Conservation (phyloP, 768 basidiomycete species). For the Tricholoma hemisulphureum region DNA sequence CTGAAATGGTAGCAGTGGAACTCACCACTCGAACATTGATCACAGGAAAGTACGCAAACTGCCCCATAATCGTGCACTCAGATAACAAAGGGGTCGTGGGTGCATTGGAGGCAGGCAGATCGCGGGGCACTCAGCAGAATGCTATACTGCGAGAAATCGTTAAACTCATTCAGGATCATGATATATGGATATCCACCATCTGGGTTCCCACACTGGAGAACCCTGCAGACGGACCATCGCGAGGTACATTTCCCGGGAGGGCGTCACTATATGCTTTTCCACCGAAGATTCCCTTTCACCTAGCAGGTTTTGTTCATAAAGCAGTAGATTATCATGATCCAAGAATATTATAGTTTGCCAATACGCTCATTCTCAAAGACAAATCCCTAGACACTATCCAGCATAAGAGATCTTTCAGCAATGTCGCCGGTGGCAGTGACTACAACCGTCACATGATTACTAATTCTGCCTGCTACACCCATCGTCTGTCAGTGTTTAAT, state of each 20-base stretch:
- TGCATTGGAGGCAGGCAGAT: slow-evolving; percentile 22
- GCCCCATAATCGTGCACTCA: slow-evolving; percentile 31
- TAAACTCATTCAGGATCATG: background rate
- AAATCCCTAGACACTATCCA: too few relatives aligned
- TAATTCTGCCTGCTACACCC: background rate
- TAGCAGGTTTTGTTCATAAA: background rate
- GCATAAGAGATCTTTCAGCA: background rate
- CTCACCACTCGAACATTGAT: slow-evolving; percentile 30
- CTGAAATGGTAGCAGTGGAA: slow-evolving; percentile 42
- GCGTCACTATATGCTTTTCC: too few relatives aligned
- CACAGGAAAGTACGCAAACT: slow-evolving; percentile 14
- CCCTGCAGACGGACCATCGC: background rate
- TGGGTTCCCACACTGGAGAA: background rate
- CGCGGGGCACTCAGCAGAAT: slow-evolving; percentile 30
- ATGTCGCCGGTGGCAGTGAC: background rate
- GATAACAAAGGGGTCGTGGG: slow-evolving; percentile 36
- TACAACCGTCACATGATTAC: background rate
- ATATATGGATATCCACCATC: background rate
- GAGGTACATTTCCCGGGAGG: background rate
- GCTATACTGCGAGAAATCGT: slow-evolving; percentile 16
- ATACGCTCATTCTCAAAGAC: background rate
- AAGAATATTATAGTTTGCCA: background rate
- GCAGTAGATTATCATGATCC: background rate
- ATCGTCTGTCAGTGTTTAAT: background rate
- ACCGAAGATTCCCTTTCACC: too few relatives aligned